Evolutionary conservation across 2,329 filamentous ascomycete species (phyloP).

Genomic region (Neonectria faginata): DNA sequence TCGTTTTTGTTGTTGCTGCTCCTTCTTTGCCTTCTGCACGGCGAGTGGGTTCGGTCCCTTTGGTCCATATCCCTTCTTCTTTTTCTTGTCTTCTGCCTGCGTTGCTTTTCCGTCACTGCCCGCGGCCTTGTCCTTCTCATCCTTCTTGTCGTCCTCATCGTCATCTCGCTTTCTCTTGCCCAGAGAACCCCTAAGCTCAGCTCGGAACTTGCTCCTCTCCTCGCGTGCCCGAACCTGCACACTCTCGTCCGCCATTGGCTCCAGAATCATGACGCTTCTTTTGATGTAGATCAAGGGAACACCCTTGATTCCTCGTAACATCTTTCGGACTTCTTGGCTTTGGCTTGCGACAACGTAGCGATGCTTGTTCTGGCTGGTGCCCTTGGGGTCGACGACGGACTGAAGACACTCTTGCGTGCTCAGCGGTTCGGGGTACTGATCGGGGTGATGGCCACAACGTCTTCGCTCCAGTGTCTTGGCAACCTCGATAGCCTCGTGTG

Average conservation of each 20-base stretch:
- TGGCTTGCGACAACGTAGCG: constrained; percentile 83
- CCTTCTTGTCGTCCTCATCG: constrained; percentile 50
- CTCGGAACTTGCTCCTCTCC: constrained; percentile 80
- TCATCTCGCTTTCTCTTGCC: constrained; percentile 64
- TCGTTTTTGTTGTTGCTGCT: constrained; percentile 61
- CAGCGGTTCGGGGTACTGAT: constrained; percentile 77
- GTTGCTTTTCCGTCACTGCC: constrained; percentile 26
- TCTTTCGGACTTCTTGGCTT: constrained; percentile 70
- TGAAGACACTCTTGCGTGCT: constrained; percentile 76
- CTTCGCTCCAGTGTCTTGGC: constrained; percentile 82
- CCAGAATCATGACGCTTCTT: constrained; percentile 77
- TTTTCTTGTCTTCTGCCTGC: constrained; percentile 57
- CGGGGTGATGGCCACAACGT: constrained; percentile 81
- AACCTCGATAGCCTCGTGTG: constrained; percentile 73
- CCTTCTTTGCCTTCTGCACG: constrained; percentile 75
- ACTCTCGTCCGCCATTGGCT: constrained; percentile 79
- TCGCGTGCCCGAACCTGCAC: constrained; percentile 72
- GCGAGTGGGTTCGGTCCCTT: constrained; percentile 79
- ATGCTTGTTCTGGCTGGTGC: constrained; percentile 77
- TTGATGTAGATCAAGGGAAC: constrained; percentile 84
- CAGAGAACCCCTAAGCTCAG: constrained; percentile 69
- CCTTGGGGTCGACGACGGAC: constrained; percentile 83
- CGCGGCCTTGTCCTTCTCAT: constrained; percentile 28
- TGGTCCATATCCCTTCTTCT: constrained; percentile 68
- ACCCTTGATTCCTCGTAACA: constrained; percentile 74